A percentile compares a stretch with the other conserved stretches of the same genome.
Conservation (phyloP, 139 green algal genomes). For the Tetradesmus lagerheimii region DNA sequence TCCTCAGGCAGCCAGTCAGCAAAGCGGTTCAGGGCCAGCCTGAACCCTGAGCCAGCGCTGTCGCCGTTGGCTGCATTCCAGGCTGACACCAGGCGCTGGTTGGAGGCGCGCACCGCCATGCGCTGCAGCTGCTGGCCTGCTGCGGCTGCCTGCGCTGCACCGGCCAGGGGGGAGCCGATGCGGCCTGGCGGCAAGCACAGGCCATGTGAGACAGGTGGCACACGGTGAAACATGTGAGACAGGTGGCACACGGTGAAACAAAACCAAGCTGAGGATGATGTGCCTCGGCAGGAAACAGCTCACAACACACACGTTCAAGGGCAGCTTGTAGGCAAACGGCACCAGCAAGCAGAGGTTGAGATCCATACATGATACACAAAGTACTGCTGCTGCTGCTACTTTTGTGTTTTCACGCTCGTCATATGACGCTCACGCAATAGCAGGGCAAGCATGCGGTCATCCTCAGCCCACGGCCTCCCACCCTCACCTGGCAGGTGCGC, state of each 20-base stretch:
- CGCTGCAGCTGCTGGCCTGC: slow-evolving; percentile 15
- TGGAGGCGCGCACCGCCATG: slow-evolving; percentile 18
- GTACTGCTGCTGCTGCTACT: not conserved
- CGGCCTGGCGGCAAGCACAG: not conserved
- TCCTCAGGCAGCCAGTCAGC: slow-evolving; percentile 44
- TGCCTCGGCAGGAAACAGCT: not conserved
- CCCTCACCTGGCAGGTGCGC: slow-evolving; percentile 4
- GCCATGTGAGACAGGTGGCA: too few relatives aligned
- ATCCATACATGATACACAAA: too few relatives aligned
- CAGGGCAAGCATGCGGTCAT: too few relatives aligned
- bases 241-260: too few relatives aligned
- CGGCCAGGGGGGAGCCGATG: not conserved
- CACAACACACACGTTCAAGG: too few relatives aligned
- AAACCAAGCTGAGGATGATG: not conserved
- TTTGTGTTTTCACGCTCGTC: too few relatives aligned
- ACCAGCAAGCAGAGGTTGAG: too few relatives aligned
- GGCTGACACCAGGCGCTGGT: slow-evolving; percentile 5
- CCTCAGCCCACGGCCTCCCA: not conserved
- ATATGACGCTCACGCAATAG: too few relatives aligned
- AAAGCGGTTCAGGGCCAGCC: slow-evolving; percentile 48
- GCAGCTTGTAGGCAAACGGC: too few relatives aligned
- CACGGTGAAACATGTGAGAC: not conserved
- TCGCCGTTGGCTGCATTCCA: slow-evolving; percentile 44
- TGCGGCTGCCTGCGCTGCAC: not conserved
- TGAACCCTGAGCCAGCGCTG: slow-evolving; percentile 33